Conservation (phyloP, 164 flowering plant genomes). For the Protea cynaroides region DNA sequence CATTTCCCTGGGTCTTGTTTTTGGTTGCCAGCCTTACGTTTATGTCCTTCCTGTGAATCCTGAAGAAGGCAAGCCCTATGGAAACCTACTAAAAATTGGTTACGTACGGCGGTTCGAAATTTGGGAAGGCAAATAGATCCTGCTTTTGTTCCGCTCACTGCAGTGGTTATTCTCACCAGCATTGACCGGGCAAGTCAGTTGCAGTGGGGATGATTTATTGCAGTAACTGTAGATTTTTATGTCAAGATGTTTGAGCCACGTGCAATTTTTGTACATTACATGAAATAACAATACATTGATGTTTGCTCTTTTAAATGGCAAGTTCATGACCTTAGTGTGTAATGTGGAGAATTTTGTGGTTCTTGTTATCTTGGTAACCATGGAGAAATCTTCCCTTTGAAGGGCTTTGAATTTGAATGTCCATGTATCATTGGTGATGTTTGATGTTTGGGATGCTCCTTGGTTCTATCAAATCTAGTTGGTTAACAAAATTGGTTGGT, state of each 20-base stretch:
- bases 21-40: constrained; percentile 40
- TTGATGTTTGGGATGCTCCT: not conserved
- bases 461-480: constrained; percentile 3
- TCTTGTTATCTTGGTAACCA: not conserved
- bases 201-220: constrained; percentile 32
- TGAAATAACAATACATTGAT: constrained; percentile 7
- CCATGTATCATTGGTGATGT: not conserved
- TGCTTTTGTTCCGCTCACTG: constrained; percentile 36
- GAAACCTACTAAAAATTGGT: constrained; percentile 26
- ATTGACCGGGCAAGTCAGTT: constrained; percentile 28
- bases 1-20: constrained; percentile 40
- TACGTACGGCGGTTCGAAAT: constrained; percentile 29
- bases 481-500: constrained; percentile 4
- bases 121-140: constrained; percentile 35
- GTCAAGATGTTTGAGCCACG: constrained; percentile 25
- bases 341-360: constrained; percentile 15
- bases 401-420: not conserved
- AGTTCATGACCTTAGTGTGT: constrained; percentile 14
- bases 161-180: constrained; percentile 33
- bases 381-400: not conserved
- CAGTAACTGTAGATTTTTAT: constrained; percentile 32
- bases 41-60: constrained; percentile 35
- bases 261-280: constrained; percentile 23
- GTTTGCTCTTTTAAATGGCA: constrained; percentile 8
- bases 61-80: constrained; percentile 46